Evolutionary conservation across 371 early-diverging fungal species (phyloP).

Genomic region (Rhizomucor miehei): DNA sequence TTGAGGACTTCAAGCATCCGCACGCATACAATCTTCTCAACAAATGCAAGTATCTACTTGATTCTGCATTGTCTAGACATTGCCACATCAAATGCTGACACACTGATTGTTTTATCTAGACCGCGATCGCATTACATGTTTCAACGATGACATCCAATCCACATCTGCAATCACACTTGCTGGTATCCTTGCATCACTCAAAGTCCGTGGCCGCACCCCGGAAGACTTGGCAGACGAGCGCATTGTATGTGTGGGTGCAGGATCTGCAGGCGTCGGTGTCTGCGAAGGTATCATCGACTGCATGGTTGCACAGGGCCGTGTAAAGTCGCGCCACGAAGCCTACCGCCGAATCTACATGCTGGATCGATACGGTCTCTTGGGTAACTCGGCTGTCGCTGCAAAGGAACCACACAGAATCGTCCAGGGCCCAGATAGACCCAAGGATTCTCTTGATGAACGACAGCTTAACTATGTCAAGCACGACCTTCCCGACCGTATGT

Average conservation of each 20-base stretch:
- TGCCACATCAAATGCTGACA: neutral
- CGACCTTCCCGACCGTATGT: slow-evolving; percentile 48
- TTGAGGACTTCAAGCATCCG: slow-evolving; percentile 55
- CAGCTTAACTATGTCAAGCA: slow-evolving; percentile 54
- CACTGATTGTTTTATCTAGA: slow-evolving; percentile 21
- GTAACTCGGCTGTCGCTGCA: slow-evolving; percentile 38
- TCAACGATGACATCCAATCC: slow-evolving; percentile 71
- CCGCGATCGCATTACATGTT: slow-evolving; percentile 57
- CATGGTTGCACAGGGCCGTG: slow-evolving; percentile 59
- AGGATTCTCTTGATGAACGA: slow-evolving; percentile 40
- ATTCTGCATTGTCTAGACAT: neutral
- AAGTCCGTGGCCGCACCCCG: slow-evolving; percentile 45
- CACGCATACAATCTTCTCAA: slow-evolving; percentile 61
- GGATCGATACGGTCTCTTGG: slow-evolving; percentile 54
- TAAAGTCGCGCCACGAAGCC: slow-evolving; percentile 57
- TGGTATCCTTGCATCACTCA: slow-evolving; percentile 60
- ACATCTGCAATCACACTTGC: slow-evolving; percentile 65
- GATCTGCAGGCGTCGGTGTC: slow-evolving; percentile 68
- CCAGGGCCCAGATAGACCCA: slow-evolving; percentile 13
- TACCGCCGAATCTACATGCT: slow-evolving; percentile 58
- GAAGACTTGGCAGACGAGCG: slow-evolving; percentile 43
- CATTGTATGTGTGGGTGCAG: slow-evolving; percentile 68
- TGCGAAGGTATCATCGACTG: slow-evolving; percentile 64
- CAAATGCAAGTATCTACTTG: slow-evolving; percentile 37
- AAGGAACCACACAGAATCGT: slow-evolving; percentile 19